Evolutionary conservation across 768 basidiomycete species (phyloP).

Genomic region (Neoboletus subvelutipes): DNA sequence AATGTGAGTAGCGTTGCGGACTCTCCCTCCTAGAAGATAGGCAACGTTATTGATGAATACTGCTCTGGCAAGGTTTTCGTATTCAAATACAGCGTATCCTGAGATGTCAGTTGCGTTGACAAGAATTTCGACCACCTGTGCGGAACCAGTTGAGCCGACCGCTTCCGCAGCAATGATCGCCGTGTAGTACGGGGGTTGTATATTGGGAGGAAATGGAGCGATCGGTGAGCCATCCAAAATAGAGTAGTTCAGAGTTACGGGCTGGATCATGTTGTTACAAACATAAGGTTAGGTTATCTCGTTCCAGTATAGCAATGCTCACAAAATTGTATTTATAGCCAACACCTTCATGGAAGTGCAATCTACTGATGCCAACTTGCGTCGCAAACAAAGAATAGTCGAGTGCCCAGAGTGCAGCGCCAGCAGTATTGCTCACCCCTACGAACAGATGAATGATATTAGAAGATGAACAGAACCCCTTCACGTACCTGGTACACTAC

Average conservation of each 20-base stretch:
- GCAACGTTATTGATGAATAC: constrained; percentile 61
- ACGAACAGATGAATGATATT: constrained; percentile 19
- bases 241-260: constrained; percentile 54
- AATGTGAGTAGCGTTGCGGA: constrained; percentile 43
- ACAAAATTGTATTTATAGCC: constrained; percentile 73
- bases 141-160: constrained; percentile 45
- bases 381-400: constrained; percentile 64
- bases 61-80: constrained; percentile 41
- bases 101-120: constrained; percentile 48
- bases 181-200: constrained; percentile 67
- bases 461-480: background rate
- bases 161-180: constrained; percentile 60
- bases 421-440: constrained; percentile 68
- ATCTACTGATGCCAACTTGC: constrained; percentile 50
- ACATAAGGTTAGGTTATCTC: background rate
- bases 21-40: constrained; percentile 39
- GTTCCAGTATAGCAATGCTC: background rate
- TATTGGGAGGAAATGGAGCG: constrained; percentile 52
- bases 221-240: constrained; percentile 55
- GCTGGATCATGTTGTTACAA: constrained; percentile 53
- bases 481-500: constrained; percentile 33
- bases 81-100: constrained; percentile 64
- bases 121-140: constrained; percentile 46
- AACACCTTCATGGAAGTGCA: constrained; percentile 67
- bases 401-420: constrained; percentile 65